phyloP scores from a whole-genome alignment of 192 early-diverging fungal species.

The Podochytrium sp. region DNA sequence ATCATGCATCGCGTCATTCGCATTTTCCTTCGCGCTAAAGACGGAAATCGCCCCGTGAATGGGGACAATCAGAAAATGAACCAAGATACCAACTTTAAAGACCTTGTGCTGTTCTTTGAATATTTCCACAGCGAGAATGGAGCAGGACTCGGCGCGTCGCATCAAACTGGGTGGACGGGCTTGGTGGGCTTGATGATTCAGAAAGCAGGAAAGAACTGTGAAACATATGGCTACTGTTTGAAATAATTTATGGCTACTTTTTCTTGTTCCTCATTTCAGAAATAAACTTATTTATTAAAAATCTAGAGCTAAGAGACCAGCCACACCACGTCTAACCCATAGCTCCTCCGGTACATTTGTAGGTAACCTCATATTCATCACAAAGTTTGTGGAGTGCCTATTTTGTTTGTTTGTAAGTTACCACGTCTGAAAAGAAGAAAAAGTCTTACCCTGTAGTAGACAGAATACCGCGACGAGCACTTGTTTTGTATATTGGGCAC shows the following conservation, averaged over 20 bases:
- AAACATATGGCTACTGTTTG: background rate
- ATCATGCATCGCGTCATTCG: conserved; percentile 37
- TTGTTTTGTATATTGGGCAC: conserved; percentile 67
- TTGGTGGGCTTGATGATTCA: conserved; percentile 47
- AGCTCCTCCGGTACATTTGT: conserved; percentile 59
- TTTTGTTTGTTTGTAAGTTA: background rate
- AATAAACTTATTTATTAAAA: conserved; percentile 6
- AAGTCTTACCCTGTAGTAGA: conserved; percentile 62
- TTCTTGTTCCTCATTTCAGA: background rate
- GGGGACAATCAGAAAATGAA: conserved; percentile 43
- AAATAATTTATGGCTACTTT: background rate
- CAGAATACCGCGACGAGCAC: conserved; percentile 55
- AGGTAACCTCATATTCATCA: conserved; percentile 67
- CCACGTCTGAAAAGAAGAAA: background rate
- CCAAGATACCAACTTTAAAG: conserved; percentile 49
- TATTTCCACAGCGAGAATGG: conserved; percentile 59
- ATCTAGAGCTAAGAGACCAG: conserved; percentile 37
- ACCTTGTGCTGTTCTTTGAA: conserved; percentile 55
- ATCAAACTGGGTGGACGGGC: conserved; percentile 63
- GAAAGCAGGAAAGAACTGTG: background rate
- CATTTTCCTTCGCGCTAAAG: conserved; percentile 35
- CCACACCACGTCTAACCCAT: conserved; percentile 61
- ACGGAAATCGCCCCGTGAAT: conserved; percentile 46
- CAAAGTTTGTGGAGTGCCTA: conserved; percentile 66
- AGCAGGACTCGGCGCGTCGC: conserved; percentile 55